Evolutionary conservation across 805 yeast species (phyloP).

Genomic region (Yarrowia osloensis): DNA sequence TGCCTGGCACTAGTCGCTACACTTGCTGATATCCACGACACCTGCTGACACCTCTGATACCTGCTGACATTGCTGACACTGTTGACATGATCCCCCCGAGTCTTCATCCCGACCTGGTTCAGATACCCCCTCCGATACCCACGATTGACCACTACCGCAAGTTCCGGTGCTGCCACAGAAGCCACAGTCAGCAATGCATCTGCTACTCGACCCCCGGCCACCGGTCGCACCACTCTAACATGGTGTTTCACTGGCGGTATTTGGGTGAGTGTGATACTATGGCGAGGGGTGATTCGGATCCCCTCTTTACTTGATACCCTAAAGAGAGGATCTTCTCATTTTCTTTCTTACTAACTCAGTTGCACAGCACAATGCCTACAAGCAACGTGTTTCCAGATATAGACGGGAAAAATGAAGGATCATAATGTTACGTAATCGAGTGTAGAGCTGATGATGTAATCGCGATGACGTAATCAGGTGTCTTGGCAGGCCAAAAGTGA

Average conservation of each 20-base stretch:
- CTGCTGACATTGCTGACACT: not conserved
- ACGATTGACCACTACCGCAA: slow-evolving; percentile 20
- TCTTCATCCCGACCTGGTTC: not conserved
- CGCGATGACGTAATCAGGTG: not conserved
- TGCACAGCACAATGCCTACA: not conserved
- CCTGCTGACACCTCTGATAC: not conserved
- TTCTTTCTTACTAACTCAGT: slow-evolving; percentile 4
- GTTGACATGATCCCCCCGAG: not conserved
- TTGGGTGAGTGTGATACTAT: not conserved
- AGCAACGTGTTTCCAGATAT: not conserved
- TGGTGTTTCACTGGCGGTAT: not conserved
- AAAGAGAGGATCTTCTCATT: no score
- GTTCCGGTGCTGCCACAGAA: not conserved
- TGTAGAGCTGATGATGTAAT: not conserved
- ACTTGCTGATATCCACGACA: not conserved
- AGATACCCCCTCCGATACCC: slow-evolving; percentile 24
- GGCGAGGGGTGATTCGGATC: no score
- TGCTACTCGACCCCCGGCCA: slow-evolving; percentile 16
- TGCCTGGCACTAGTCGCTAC: not conserved
- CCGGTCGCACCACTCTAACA: not conserved
- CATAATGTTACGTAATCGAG: no score
- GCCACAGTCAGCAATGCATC: not conserved
- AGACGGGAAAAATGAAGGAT: not conserved
- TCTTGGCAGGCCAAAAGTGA: not conserved
- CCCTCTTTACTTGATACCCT: no score